phyloP scores from a whole-genome alignment of 192 early-diverging fungal species.

The Coemansia sp. region DNA sequence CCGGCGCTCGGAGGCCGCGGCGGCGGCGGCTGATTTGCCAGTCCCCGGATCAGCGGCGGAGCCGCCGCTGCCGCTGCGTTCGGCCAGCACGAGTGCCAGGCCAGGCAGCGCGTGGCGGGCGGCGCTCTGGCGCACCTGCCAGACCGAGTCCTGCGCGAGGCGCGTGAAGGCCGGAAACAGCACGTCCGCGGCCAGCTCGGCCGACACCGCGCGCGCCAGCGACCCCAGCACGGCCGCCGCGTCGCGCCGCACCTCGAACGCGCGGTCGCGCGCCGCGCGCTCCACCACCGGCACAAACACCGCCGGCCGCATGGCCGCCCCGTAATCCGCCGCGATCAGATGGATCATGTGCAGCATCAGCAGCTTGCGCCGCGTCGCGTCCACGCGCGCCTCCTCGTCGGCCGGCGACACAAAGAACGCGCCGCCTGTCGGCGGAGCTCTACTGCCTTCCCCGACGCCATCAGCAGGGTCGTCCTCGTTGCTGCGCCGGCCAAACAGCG shows the following conservation, averaged over 20 bases:
- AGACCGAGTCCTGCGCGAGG: constrained; percentile 39
- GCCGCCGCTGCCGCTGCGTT: neutral
- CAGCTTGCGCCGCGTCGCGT: constrained; percentile 41
- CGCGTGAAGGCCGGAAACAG: constrained; percentile 39
- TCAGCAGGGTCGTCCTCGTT: constrained; percentile 2
- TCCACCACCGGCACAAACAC: constrained; percentile 53
- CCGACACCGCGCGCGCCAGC: constrained; percentile 43
- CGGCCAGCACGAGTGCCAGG: constrained; percentile 41
- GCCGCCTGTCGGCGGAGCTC: neutral
- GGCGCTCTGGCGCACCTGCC: constrained; percentile 51
- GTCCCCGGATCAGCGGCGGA: neutral
- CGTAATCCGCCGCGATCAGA: constrained; percentile 40
- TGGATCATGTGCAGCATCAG: constrained; percentile 51
- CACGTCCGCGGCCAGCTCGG: constrained; percentile 39
- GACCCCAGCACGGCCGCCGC: constrained; percentile 46
- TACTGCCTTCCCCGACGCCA: neutral
- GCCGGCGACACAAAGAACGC: constrained; percentile 37
- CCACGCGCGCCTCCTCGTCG: constrained; percentile 39
- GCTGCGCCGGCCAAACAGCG: constrained; percentile 35
- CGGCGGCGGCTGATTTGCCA: neutral
- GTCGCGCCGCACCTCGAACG: constrained; percentile 51
- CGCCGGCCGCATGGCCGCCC: constrained; percentile 36
- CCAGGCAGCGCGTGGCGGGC: constrained; percentile 46
- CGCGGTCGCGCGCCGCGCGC: constrained; percentile 26
- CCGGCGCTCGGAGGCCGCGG: constrained; percentile 15